Conservation (phyloP, 345 rosid genomes). For the Acer yangbiense region DNA sequence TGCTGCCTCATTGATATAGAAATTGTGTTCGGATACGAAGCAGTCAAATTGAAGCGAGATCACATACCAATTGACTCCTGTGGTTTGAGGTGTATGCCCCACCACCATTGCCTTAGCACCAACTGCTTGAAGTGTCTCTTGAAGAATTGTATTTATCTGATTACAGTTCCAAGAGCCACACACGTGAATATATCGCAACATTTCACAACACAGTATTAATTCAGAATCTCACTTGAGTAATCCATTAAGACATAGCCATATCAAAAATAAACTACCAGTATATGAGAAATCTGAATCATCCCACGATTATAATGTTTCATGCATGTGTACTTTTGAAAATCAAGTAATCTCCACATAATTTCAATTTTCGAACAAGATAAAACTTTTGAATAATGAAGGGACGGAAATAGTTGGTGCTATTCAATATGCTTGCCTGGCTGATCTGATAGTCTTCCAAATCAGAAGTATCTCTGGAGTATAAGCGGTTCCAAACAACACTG, state of each 20-base stretch:
- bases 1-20: background rate
- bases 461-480: conserved; percentile 72
- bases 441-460: conserved; percentile 61
- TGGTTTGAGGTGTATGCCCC: conserved; percentile 90
- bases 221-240: background rate
- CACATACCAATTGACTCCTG: conserved; percentile 80
- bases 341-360: background rate
- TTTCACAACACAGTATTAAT: background rate
- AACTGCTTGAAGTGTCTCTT: conserved; percentile 63
- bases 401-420: background rate
- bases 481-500: conserved; percentile 91
- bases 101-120: conserved; percentile 94
- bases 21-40: conserved; percentile 2
- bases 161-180: conserved; percentile 19
- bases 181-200: background rate
- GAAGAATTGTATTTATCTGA: conserved; percentile 64
- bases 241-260: background rate
- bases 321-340: background rate
- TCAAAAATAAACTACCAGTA: background rate
- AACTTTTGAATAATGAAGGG: background rate
- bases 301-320: background rate
- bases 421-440: conserved; percentile 55
- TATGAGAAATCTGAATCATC: background rate
- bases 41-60: background rate
- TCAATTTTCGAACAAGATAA: background rate